Base-by-base conservation (phyloP, 2,329 filamentous ascomycete species). In the Metarhizium humberi region DNA sequence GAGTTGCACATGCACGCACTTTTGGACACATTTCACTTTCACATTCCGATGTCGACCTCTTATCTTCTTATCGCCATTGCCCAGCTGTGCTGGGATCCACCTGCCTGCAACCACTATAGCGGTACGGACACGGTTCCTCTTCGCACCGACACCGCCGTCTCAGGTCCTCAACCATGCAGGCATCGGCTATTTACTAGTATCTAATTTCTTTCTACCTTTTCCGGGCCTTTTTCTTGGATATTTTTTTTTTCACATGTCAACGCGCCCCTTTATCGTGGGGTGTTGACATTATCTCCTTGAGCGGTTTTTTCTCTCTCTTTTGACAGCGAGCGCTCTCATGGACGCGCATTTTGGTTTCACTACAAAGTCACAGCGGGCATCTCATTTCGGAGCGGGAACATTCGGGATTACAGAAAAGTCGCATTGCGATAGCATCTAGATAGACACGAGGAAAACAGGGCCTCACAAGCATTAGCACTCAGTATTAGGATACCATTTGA, bases 401-500 rank as follows among this genome's bases (percentile, higher is more conserved):
- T 32, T 50, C 20, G 46, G 50, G 18, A 30, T 53, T 50, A 18
- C 34, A 51, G 52, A 50, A 50, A 43, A 50, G 36, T 25, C 14
- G 25, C 45, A 48, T 30, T n/a, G 8, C 46, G 18, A 43, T 13
- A 48, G 42, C 36, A 50, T 56, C 10, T 14, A 30, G 11, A 29
- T 55, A 48, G 45, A 48, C 45, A 18, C 18, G 40, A 43, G 42
- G 38, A 32, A 14, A 16, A 50, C 6, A 50, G 7, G 13, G 8
- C 46, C 11, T 16, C 43, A 25, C 42, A 16, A 7, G 42, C 48
- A 52, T 43, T 18, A 14, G 18, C 45, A 2, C 25, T 16, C 42
- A 47, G 46, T 51, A 51, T 45, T 14, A 56, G 48, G 55, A 56
- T 56, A 56, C 55, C 55, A 54, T 51, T 56, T 54, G 55, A 54